Evolutionary conservation across 371 early-diverging fungal genomes (phyloP), one percentile per base, ranked within the genome.

Genomic region (Umbelopsis sp.): DNA sequence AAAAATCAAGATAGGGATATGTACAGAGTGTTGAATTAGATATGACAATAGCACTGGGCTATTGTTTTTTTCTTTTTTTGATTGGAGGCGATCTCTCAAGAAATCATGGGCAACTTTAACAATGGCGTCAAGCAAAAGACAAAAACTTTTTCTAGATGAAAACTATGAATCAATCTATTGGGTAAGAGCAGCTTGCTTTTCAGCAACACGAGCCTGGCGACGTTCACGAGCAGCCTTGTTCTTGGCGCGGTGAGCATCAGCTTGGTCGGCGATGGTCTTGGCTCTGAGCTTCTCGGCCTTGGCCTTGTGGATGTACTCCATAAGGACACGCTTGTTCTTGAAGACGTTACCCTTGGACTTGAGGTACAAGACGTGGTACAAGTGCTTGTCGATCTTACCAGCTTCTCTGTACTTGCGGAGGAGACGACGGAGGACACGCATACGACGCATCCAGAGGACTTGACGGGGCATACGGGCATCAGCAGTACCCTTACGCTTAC

Each of bases 291-390:
- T 95, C 87, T 99, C 99, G 69, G 98, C 98, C 96, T 99, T 99
- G 78, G 96, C 98, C 92, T 98, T 99, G 91, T 97, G 95, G 87
- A 99, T 99, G 91, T 93, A 93, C 89, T 99, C 99, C 94, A 97
- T 97, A 75, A 99, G 86, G 79, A 97, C 97, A 83, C 98, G 96
- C 94, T 97, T 97, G 97, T 97, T 99, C 96, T 99, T 99, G 94
- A 99, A 99, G 73, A 97, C 95, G 89, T 99, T 99, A 94, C 99
- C 99, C 96, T 99, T 99, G 75, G 97, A 87, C 92, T 99, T 99
- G 80, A 97, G 84, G 93, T 99, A 99, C 66, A 99, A 92, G 76
- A 82, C 85, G 88, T 96, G 97, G 93, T 99, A 98, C 74, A 99
- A 87, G 91, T 97, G 98, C 84, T 93, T 90, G 91, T 99, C 96